Evolutionary conservation across 495 filamentous ascomycete species (phyloP).

Genomic region (Podospora sp.): DNA sequence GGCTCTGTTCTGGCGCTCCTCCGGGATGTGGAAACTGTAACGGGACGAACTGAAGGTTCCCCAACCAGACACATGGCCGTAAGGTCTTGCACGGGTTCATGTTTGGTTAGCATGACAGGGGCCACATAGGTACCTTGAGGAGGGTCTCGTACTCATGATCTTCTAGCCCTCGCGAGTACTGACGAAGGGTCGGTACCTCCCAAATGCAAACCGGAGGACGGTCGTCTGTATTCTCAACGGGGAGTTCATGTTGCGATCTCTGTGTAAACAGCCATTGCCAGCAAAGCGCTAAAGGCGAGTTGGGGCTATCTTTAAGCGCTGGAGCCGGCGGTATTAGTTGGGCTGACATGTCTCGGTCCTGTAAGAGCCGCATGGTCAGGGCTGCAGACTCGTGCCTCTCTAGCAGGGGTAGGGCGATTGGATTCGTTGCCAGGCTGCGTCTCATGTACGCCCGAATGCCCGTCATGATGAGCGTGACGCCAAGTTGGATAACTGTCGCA

Average conservation of each 20-base stretch:
- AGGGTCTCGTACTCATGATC: not conserved
- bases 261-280: too few species aligned
- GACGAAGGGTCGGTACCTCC: not conserved
- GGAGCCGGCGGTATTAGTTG: too few species aligned
- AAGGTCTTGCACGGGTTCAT: too few species aligned
- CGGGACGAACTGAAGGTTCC: too few species aligned
- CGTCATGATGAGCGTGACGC: conserved; percentile 7
- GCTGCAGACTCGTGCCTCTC: not conserved
- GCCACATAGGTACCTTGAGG: not conserved
- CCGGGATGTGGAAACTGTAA: too few species aligned
- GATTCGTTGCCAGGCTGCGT: conserved; percentile 1
- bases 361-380: not conserved
- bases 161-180: not conserved
- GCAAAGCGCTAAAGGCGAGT: too few species aligned
- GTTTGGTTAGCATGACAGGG: too few species aligned
- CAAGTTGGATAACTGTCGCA: conserved; percentile 4
- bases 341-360: not conserved
- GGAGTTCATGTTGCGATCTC: not conserved
- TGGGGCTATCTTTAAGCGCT: not conserved
- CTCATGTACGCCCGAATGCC: conserved; percentile 4
- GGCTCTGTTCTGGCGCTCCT: too few species aligned
- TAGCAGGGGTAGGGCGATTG: not conserved
- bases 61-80: too few species aligned
- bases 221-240: not conserved
- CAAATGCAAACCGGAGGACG: not conserved